Evolutionary conservation across 1,139 yeast species (phyloP), one percentile per base, ranked within the genome.

Genomic region (Pichia sp.): DNA sequence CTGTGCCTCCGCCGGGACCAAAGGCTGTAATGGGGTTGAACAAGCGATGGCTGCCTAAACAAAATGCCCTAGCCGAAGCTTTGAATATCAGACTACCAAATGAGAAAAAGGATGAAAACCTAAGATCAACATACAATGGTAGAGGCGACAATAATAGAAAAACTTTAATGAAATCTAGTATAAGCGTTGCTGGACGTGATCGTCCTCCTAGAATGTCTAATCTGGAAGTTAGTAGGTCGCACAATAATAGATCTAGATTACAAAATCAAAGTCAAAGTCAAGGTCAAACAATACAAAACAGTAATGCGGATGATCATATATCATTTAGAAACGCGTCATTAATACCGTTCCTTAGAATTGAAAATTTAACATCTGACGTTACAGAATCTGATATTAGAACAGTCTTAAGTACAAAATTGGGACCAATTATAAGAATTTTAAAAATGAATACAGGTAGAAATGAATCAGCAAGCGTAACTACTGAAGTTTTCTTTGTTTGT

Each of bases 401-500:
- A 36, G 53, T 50, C 27, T 29, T 48, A 20, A 40, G 45, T 7
- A 25, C 24, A n/a, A 27, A 15, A 37, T 13, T 42, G n/a, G 46
- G 48, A 12, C 48, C 47, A 25, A 49, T 45, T 8, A 24, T 44
- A n/a, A 48, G 46, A 23, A 45, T 50, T 8, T 16, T 48, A 3
- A 48, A 42, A 34, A 43, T 48, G 51, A 37, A 30, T 11, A n/a
- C 47, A 15, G 12, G 29, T 8, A 36, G 32, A 20, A 15, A 46
- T n/a, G 41, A 37, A 5, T n/a, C 29, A 29, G 45, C 49, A 22
- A 43, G 53, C 2, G 47, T 53, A 9, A 56, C 56, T 2, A 62
- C 63, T 11, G 64, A 60, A 45, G 43, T 59, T 2, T 56, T 60
- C 34, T 59, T 51, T 29, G 15, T 51, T 2, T 24, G 51, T n/a